Conservation (phyloP, 2,329 filamentous ascomycete species). For the Trichoderma sp. region DNA sequence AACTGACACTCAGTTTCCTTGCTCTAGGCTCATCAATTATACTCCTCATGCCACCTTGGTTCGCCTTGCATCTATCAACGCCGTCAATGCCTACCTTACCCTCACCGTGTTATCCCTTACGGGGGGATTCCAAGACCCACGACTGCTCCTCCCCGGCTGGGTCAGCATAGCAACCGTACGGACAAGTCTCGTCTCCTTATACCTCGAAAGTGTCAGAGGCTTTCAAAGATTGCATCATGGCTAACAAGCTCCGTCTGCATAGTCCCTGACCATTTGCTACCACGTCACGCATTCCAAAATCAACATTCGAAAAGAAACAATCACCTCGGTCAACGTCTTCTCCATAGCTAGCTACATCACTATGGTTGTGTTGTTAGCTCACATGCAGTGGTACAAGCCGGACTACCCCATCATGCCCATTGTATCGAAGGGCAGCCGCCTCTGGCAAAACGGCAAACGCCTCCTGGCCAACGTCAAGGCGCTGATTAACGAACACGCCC, state of each 20-base stretch:
- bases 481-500: conserved; percentile 32
- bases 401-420: conserved; percentile 61
- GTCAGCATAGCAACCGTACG: conserved; percentile 71
- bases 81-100: conserved; percentile 71
- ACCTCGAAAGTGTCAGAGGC: background rate
- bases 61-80: conserved; percentile 71
- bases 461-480: conserved; percentile 31
- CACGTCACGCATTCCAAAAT: conserved; percentile 76
- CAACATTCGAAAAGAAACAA: conserved; percentile 75
- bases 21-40: conserved; percentile 72
- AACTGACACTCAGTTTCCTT: background rate
- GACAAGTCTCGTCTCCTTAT: conserved; percentile 8
- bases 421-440: conserved; percentile 39
- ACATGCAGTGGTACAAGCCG: conserved; percentile 61
- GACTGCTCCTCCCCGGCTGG: conserved; percentile 73
- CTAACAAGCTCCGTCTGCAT: background rate
- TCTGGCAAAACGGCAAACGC: conserved; percentile 37
- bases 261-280: conserved; percentile 72
- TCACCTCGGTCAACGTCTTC: conserved; percentile 73
- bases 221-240: background rate
- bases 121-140: conserved; percentile 67
- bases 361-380: conserved; percentile 66
- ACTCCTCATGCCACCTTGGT: conserved; percentile 78
- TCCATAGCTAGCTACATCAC: conserved; percentile 73
- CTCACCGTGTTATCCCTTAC: conserved; percentile 68